Percentiles rank a stretch among this genome's conserved stretches.
Conservation (phyloP, 345 rosid species). For the Triadica sebifera region DNA sequence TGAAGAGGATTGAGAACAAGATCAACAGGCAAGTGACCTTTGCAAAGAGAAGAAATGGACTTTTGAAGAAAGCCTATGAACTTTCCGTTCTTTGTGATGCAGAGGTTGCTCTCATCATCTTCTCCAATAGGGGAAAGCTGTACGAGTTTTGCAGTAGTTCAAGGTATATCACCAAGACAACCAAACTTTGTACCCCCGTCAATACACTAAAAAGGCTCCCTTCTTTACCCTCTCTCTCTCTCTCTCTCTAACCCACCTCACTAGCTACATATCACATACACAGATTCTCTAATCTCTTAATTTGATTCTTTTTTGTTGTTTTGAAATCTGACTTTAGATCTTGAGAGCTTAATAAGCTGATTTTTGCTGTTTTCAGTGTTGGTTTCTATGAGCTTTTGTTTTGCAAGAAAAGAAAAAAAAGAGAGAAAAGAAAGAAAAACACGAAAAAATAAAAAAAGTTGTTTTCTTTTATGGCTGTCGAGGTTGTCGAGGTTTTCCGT, state of each 20-base stretch:
- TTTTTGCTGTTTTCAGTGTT: conserved; percentile 36
- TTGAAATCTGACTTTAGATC: conserved; percentile 36
- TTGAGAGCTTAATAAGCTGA: conserved; percentile 24
- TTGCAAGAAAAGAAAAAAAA: not conserved
- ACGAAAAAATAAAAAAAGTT: not conserved
- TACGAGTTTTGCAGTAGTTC: conserved; percentile 99
- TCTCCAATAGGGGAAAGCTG: conserved; percentile 97
- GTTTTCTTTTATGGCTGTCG: conserved; percentile 20
- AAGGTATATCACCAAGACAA: conserved; percentile 61
- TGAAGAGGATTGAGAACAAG: conserved; percentile 99
- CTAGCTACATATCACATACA: too few species aligned
- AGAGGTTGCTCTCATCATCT: conserved; percentile 99
- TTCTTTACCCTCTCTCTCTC: not conserved
- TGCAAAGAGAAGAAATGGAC: conserved; percentile 97
- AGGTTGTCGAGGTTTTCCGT: conserved; percentile 44
- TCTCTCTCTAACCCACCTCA: not conserved
- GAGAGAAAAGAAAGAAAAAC: too few species aligned
- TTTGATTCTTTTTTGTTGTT: not conserved
- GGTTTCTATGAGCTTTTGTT: not conserved
- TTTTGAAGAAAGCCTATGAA: conserved; percentile 99
- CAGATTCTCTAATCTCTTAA: conserved; percentile 5
- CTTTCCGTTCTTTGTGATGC: conserved; percentile 98
- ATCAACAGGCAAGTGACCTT: conserved; percentile 98
- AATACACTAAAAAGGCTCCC: conserved; percentile 11
- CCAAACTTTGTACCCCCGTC: conserved; percentile 14